Base-by-base conservation (phyloP, 305 asterid species). In the Petunia hybrid region DNA sequence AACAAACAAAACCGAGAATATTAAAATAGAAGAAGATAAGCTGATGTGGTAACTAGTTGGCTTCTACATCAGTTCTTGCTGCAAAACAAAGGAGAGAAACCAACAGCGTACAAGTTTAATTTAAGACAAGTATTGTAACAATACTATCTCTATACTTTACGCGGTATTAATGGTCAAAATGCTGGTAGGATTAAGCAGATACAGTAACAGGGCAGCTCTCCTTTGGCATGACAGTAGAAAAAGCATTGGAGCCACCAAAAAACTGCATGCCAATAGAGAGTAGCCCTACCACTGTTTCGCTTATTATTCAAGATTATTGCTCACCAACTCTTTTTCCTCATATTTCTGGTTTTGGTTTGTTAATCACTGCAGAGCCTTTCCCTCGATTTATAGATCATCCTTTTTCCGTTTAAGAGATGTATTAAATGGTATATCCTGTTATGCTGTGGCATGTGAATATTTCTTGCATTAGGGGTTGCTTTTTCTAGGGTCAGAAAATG, bases 171-270 rank as follows among this genome's bases (percentile, higher is more conserved):
- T 4, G 6, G 7, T 16, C 13, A 22, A 6, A 12, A 6, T 61
- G 22, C 4, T 13, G 48, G 10, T 40, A 40, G 53, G 35, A 76
- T 59, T 91, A 89, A 89, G 87, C 88, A 22, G 81, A 91, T 82
- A 40, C 86, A 85, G 48, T 88, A 83, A 63, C 63, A 87, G 92
- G 94, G 93, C 91, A 91, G 86, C 91, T 89, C 92, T 91, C 92
- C 91, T 87, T 89, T 86, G 91, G 91, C 94, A 80, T 88, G 91
- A 75, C 40, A 42, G 48, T n/a, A 16, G 3, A 36, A 22, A 51
- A 65, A 5, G 67, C 57, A 35, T 40, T 57, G n/a, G 77, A 6
- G 43, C 22, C 22, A 57, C 43, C 5, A 57, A 4, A 5, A 6
- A 31, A 67, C 3, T 0, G 0, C 88, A 89, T 87, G 93, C 91